These are phyloP conservation scores for Eleusine indica DNA, from an alignment of 176 grass and related monocot genomes.

Conservation along the genomic window DNA sequence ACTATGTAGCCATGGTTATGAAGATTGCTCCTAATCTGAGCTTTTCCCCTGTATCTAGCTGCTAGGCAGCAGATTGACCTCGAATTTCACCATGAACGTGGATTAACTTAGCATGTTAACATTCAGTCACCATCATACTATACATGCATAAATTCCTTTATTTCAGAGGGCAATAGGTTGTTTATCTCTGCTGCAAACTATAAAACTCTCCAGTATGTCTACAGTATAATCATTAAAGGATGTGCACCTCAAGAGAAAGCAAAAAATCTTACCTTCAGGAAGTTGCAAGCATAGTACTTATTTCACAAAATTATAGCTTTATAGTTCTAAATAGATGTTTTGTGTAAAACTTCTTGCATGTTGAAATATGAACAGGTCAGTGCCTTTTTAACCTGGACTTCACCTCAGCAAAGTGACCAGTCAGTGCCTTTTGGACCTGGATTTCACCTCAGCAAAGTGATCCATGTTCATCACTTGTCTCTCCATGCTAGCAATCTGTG, in stretches of 20 bases:
- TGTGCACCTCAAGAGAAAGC: background rate
- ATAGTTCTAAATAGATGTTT: constrained; percentile 36
- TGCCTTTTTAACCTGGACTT: constrained; percentile 51
- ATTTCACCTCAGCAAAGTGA: constrained; percentile 31
- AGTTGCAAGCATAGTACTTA: constrained; percentile 6
- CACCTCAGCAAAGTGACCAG: background rate
- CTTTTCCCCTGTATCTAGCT: background rate
- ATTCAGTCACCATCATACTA: background rate
- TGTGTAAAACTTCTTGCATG: constrained; percentile 29
- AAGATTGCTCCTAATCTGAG: background rate
- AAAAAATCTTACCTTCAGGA: background rate
- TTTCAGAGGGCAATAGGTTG: background rate
- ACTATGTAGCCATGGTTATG: background rate
- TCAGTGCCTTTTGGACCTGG: constrained; percentile 52
- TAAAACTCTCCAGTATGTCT: background rate
- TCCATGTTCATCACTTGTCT: constrained; percentile 53
- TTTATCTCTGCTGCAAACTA: background rate
- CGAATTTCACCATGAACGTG: background rate
- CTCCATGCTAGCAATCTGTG: constrained; percentile 50
- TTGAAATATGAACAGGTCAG: constrained; percentile 20
- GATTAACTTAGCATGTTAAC: constrained; percentile 6
- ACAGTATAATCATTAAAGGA: constrained; percentile 10
- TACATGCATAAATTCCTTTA: background rate
- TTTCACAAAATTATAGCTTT: constrained; percentile 24
- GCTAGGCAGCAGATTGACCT: background rate